Percentiles rank a stretch among this genome's conserved stretches.
phyloP scores from a whole-genome alignment of 306 rosid genomes.

The Rosa multiflora region DNA sequence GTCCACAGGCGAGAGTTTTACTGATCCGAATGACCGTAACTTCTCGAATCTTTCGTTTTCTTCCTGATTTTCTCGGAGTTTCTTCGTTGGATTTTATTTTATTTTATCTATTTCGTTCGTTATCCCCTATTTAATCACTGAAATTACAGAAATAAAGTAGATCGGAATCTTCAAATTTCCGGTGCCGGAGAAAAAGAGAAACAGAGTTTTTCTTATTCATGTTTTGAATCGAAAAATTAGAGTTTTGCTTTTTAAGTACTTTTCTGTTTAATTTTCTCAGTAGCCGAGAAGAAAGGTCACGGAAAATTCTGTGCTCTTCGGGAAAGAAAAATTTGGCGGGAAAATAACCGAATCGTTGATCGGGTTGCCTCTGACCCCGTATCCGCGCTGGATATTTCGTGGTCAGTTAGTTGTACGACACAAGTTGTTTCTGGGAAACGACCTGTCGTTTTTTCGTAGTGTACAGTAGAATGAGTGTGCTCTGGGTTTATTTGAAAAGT shows the following conservation, averaged over 20 bases:
- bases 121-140: conserved; percentile 6
- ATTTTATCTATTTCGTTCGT: background rate
- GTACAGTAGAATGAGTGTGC: background rate
- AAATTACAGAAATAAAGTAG: background rate
- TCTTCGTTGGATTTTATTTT: background rate
- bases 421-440: background rate
- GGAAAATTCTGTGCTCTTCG: background rate
- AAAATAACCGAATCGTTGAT: background rate
- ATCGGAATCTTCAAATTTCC: background rate
- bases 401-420: background rate
- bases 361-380: background rate
- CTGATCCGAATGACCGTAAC: conserved; percentile 58
- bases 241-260: background rate
- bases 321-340: conserved; percentile 21
- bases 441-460: background rate
- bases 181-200: background rate
- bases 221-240: background rate
- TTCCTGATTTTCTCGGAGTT: conserved; percentile 9
- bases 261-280: background rate
- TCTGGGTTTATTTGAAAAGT: background rate
- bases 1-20: conserved; percentile 41
- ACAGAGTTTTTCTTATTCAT: background rate
- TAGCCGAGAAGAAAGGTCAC: background rate
- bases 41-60: background rate
- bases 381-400: background rate